Conservation (phyloP, 805 yeast genomes). For the Saturnispora zaruensis region DNA sequence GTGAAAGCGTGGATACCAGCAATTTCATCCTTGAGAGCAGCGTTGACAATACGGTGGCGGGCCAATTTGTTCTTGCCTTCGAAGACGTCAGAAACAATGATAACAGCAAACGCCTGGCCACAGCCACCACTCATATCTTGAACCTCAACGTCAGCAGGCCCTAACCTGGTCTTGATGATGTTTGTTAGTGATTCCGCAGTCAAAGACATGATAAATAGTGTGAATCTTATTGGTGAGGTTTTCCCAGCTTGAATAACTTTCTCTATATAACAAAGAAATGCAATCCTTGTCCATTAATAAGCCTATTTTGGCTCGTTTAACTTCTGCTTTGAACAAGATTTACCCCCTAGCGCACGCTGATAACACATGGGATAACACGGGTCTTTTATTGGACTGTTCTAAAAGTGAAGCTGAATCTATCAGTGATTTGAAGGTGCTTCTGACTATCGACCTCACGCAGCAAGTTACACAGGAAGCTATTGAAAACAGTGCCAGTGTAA, state of each 20-base stretch:
- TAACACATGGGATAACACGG: slow-evolving; percentile 91
- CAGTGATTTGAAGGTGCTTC: slow-evolving; percentile 33
- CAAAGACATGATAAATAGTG: background rate
- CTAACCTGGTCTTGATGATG: slow-evolving; percentile 46
- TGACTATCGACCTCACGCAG: slow-evolving; percentile 80
- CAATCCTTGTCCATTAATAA: background rate
- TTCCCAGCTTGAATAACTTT: background rate
- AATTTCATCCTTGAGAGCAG: slow-evolving; percentile 73
- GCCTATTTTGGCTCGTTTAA: slow-evolving; percentile 1
- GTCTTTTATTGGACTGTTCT: slow-evolving; percentile 70
- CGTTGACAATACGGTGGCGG: slow-evolving; percentile 82
- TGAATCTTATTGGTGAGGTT: background rate
- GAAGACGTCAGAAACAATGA: slow-evolving; percentile 67
- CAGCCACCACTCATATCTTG: slow-evolving; percentile 87
- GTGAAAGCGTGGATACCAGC: slow-evolving; percentile 90
- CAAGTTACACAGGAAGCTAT: slow-evolving; percentile 84
- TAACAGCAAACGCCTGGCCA: slow-evolving; percentile 94
- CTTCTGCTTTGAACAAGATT: slow-evolving; percentile 34
- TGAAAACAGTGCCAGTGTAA: slow-evolving; percentile 38
- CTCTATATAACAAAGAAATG: background rate
- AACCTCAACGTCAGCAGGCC: slow-evolving; percentile 59
- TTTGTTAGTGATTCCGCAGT: slow-evolving; percentile 34
- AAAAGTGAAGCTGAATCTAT: slow-evolving; percentile 11
- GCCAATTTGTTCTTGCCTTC: slow-evolving; percentile 73
- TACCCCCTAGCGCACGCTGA: slow-evolving; percentile 83